Conservation (phyloP, 768 basidiomycete species). For the Tricholomella constricta region DNA sequence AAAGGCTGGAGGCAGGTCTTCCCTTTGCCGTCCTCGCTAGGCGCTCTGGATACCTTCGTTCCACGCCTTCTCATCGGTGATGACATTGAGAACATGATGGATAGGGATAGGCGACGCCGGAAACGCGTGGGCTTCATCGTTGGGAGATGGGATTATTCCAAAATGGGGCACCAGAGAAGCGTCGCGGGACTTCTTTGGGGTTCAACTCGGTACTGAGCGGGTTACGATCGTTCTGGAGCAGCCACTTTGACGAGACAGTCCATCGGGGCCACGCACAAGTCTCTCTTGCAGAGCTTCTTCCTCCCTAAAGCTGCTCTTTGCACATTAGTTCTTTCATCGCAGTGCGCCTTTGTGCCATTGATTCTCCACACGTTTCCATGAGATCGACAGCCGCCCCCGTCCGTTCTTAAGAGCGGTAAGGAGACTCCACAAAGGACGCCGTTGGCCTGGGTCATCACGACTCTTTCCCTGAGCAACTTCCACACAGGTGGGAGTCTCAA, state of each 20-base stretch:
- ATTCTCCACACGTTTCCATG: neutral
- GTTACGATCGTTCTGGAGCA: conserved; percentile 34
- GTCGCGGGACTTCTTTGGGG: conserved; percentile 42
- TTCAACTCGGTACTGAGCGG: conserved; percentile 37
- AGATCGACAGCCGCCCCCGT: conserved; percentile 5
- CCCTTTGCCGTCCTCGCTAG: conserved; percentile 25
- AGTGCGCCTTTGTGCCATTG: conserved; percentile 2
- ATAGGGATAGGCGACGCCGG: conserved; percentile 52
- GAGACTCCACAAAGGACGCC: conserved; percentile 44
- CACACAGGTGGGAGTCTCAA: conserved; percentile 30
- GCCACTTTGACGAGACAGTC: conserved; percentile 11
- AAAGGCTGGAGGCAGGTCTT: conserved; percentile 21
- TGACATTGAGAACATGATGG: conserved; percentile 11
- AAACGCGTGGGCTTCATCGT: conserved; percentile 42
- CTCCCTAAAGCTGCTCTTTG: conserved; percentile 33
- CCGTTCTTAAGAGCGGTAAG: conserved; percentile 14
- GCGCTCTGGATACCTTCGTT: conserved; percentile 14
- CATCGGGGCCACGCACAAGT: conserved; percentile 15
- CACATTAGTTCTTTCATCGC: conserved; percentile 17
- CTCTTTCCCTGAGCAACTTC: conserved; percentile 37
- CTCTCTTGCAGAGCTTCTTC: conserved; percentile 1
- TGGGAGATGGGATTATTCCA: conserved; percentile 18
- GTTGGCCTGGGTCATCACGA: conserved; percentile 42
- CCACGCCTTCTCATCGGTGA: conserved; percentile 19
- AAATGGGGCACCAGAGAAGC: conserved; percentile 47